Evolutionary conservation across 768 basidiomycete genomes (phyloP).

Genomic region (Pleurotus eryngii): DNA sequence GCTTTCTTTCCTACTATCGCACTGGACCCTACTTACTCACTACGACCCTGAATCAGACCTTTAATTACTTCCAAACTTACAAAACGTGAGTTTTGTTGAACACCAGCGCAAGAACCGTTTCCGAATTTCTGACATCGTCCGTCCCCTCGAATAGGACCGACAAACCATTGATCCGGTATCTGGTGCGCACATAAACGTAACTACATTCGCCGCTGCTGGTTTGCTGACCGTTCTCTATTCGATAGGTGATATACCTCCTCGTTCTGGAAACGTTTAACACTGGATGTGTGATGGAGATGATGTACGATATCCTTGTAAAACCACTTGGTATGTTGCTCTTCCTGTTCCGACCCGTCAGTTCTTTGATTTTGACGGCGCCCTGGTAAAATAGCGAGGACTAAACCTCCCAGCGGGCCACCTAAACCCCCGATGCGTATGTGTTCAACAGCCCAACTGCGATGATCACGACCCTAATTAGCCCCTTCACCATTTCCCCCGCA

Average conservation of each 20-base stretch:
- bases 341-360: no score
- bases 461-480: no score
- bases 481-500: no score
- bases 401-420: background rate
- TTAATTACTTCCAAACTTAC: constrained; percentile 7
- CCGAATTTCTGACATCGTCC: background rate
- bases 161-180: constrained; percentile 5
- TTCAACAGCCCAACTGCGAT: background rate
- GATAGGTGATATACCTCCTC: constrained; percentile 10
- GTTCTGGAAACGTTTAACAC: constrained; percentile 13
- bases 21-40: background rate
- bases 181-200: background rate
- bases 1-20: background rate
- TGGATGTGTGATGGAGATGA: constrained; percentile 7
- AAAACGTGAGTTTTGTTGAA: constrained; percentile 3
- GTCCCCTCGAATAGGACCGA: background rate
- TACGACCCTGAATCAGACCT: background rate
- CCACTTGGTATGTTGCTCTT: background rate
- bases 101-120: background rate
- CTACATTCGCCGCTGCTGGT: background rate
- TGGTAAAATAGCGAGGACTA: background rate
- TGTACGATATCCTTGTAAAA: constrained; percentile 11
- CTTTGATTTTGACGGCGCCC: no score
- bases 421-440: background rate
- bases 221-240: background rate